Evolutionary conservation across 192 early-diverging fungal genomes (phyloP).

Genomic region (Coemansia umbellata): DNA sequence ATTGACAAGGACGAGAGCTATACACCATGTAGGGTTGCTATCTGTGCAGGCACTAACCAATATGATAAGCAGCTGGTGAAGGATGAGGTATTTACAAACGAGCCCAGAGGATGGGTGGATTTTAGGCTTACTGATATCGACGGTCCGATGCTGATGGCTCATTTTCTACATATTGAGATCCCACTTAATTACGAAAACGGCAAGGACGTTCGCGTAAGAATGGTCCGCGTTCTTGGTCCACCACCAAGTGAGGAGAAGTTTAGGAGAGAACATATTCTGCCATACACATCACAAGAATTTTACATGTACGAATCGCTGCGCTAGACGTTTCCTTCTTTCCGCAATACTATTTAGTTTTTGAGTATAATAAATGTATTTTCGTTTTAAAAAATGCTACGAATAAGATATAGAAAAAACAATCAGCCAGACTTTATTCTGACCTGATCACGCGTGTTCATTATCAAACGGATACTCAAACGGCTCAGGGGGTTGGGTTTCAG

Average conservation of each 20-base stretch:
- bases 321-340: neutral
- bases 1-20: constrained; percentile 46
- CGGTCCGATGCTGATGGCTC: constrained; percentile 21
- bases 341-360: neutral
- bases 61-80: constrained; percentile 28
- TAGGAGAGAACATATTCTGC: constrained; percentile 25
- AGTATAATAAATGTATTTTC: no score
- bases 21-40: constrained; percentile 30
- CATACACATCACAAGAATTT: constrained; percentile 30
- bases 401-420: constrained; percentile 6
- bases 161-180: constrained; percentile 32
- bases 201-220: constrained; percentile 33
- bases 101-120: constrained; percentile 36
- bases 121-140: constrained; percentile 10
- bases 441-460: constrained; percentile 24
- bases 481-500: constrained; percentile 62
- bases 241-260: constrained; percentile 22
- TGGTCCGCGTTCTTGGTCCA: constrained; percentile 26
- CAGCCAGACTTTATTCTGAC: neutral
- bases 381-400: constrained; percentile 4
- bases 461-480: constrained; percentile 82
- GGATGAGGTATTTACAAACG: constrained; percentile 8
- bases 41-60: constrained; percentile 21
- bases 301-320: constrained; percentile 41
- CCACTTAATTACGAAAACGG: constrained; percentile 46